Percentiles rank a stretch among this genome's conserved stretches.
Conservation (phyloP, 108 stramenopile genomes). For the Epipyxis sp. region DNA sequence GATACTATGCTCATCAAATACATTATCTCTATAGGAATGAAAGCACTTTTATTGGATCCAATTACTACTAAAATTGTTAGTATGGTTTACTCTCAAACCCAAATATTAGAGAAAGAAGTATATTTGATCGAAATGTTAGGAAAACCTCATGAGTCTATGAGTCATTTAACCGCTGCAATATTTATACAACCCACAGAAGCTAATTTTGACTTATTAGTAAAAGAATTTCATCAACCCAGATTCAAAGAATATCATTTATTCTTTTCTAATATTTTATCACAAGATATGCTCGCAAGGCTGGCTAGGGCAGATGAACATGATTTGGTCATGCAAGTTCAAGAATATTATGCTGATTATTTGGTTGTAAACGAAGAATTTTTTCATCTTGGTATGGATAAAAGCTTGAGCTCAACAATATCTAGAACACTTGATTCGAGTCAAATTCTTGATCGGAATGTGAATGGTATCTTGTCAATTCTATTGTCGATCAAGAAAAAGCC, state of each 20-base stretch:
- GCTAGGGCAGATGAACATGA: slow-evolving; percentile 84
- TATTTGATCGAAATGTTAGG: slow-evolving; percentile 71
- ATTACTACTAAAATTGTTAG: slow-evolving; percentile 66
- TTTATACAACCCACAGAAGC: slow-evolving; percentile 86
- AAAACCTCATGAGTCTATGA: slow-evolving; percentile 48
- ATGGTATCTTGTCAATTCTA: slow-evolving; percentile 78
- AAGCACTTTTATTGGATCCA: slow-evolving; percentile 83
- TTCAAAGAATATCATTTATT: slow-evolving; percentile 94
- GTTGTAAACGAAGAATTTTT: slow-evolving; percentile 90
- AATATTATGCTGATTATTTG: slow-evolving; percentile 89
- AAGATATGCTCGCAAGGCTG: slow-evolving; percentile 68
- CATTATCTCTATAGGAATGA: slow-evolving; percentile 67
- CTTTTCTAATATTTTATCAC: slow-evolving; percentile 81
- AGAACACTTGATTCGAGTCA: slow-evolving; percentile 19
- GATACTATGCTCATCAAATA: not conserved
- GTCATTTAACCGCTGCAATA: slow-evolving; percentile 83
- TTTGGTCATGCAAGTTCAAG: slow-evolving; percentile 85
- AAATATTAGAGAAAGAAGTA: slow-evolving; percentile 75
- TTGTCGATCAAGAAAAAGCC: slow-evolving; percentile 83
- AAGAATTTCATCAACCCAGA: slow-evolving; percentile 72
- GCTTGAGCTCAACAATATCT: not conserved
- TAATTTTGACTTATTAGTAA: slow-evolving; percentile 68
- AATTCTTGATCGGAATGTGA: slow-evolving; percentile 77
- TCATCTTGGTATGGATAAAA: slow-evolving; percentile 29
- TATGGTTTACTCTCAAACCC: slow-evolving; percentile 79